Evolutionary conservation across 441 rosid species (phyloP), one percentile per base, ranked within the genome.

Genomic region (Jatropha podagrica): DNA sequence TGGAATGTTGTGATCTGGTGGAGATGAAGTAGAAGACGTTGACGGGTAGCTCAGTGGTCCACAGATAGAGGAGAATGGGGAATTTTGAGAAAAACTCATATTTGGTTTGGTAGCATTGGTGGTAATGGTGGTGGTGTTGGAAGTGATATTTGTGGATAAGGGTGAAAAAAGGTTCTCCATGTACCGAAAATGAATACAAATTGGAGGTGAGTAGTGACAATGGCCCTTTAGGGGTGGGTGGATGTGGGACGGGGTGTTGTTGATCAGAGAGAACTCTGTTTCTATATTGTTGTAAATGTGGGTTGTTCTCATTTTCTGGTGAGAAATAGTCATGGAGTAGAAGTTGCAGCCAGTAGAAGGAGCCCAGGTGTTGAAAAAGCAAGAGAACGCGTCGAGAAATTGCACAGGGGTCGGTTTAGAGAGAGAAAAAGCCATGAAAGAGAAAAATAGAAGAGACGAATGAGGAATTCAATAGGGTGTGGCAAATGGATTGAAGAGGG

Each of bases 91-190:
- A 27, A 41, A 71, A 27, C 64, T 79, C 81, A 58, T 62, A 17
- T 62, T 56, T 38, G 76, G 40, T 59, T 49, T 74, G 71, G 15
- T 69, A 41, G 42, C 7, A 75, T 44, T 52, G 32, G 61, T 48
- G 49, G 71, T 40, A 46, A 72, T 55, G 65, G 65, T 71, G 81
- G 44, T 54, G 32, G 62, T 62, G 73, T 4, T 41, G 52, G 69
- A 77, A 27, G 73, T 69, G 78, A 44, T 6, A 44, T 62, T 61
- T 42, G 81, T 64, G 68, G 72, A 51, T 9, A 82, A 77, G 40
- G 80, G 67, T 13, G 85, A 74, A 68, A 72, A 77, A 78, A 67
- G 81, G 77, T 81, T 84, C 75, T 86, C 90, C 90, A 88, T 88
- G 54, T 73, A 76, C 56, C n/a, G 67, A 64, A 48, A 82, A 77